Percentiles rank a stretch among this genome's conserved stretches.
Conservation (phyloP, 148 eudicot species). For the Rhododendron vialii region DNA sequence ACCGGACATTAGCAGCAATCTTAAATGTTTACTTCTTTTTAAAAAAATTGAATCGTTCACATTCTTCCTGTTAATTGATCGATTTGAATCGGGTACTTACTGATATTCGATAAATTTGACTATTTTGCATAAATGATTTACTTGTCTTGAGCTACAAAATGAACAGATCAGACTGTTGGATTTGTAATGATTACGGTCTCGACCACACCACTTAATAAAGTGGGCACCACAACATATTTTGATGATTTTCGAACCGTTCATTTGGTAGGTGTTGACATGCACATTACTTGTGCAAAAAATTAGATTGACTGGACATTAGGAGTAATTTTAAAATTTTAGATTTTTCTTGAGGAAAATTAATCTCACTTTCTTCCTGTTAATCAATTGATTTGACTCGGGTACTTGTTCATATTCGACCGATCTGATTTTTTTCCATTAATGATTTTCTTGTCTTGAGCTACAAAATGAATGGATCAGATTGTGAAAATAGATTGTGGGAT, state of each 20-base stretch:
- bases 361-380: neutral
- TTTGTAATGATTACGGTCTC: neutral
- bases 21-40: too few species aligned
- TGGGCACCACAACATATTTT: neutral
- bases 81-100: neutral
- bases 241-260: neutral
- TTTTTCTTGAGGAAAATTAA: neutral
- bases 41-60: neutral
- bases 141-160: neutral
- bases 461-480: neutral
- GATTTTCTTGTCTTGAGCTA: neutral
- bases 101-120: neutral
- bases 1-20: neutral
- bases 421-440: neutral
- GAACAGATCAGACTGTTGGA: neutral
- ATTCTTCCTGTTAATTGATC: neutral
- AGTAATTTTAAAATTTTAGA: neutral
- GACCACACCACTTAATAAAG: neutral
- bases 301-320: neutral
- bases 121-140: too few species aligned
- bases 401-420: too few species aligned
- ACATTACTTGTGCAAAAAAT: neutral
- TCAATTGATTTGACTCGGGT: neutral
- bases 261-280: neutral
- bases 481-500: neutral